phyloP scores from a whole-genome alignment of 1,284 basidiomycete species.

The Melampsora americana region DNA sequence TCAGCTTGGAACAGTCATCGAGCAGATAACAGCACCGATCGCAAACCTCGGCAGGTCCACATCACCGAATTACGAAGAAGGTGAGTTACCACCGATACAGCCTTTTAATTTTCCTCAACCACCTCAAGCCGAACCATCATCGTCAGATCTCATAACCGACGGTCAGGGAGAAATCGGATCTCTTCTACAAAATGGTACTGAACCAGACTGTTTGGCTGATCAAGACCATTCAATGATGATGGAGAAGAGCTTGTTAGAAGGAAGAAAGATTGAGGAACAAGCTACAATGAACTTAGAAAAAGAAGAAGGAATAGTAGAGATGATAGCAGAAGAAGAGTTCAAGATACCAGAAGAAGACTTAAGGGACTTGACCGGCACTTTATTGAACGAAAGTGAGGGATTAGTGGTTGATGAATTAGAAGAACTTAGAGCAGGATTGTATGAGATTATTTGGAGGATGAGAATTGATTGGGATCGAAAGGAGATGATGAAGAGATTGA shows the following conservation, averaged over 20 bases:
- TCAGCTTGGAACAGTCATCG: neutral
- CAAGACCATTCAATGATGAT: neutral
- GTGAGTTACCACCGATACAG: neutral
- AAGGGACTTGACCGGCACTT: slow-evolving; percentile 41
- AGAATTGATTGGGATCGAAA: slow-evolving; percentile 78
- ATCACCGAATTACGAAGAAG: slow-evolving; percentile 29
- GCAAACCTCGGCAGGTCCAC: slow-evolving; percentile 12
- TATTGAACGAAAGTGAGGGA: slow-evolving; percentile 9
- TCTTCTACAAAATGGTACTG: no score
- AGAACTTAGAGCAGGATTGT: slow-evolving; percentile 78
- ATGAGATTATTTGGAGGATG: slow-evolving; percentile 75
- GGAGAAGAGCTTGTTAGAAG: neutral
- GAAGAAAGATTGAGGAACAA: neutral
- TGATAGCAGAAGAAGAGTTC: slow-evolving; percentile 62
- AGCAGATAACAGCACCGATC: neutral
- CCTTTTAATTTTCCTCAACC: neutral
- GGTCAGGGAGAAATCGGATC: neutral
- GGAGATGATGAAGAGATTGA: slow-evolving; percentile 58
- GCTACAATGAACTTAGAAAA: neutral
- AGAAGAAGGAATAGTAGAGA: slow-evolving; percentile 60
- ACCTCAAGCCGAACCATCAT: neutral
- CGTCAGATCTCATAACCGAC: neutral
- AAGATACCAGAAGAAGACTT: slow-evolving; percentile 62
- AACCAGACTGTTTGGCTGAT: neutral
- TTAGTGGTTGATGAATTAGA: slow-evolving; percentile 77